phyloP scores from a whole-genome alignment of 257 asterid species.

The Ocimum tenuiflorum region DNA sequence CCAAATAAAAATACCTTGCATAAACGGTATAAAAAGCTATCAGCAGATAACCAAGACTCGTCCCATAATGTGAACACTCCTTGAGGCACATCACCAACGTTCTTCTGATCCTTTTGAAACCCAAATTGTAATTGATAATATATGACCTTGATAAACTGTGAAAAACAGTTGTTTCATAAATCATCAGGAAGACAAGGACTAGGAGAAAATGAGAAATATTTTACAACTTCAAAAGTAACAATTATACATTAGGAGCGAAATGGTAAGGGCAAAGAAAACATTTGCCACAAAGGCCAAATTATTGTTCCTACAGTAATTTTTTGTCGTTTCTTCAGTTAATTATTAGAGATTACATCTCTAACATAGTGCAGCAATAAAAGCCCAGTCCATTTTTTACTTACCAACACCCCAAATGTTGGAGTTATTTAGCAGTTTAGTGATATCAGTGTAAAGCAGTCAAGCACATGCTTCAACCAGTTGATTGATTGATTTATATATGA shows the following conservation, averaged over 20 bases:
- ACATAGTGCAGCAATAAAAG: not conserved
- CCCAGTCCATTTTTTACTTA: not conserved
- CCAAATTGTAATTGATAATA: conserved; percentile 74
- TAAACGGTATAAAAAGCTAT: conserved; percentile 73
- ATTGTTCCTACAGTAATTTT: not conserved
- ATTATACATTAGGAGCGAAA: not conserved
- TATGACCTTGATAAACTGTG: conserved; percentile 67
- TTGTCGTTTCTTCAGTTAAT: not conserved
- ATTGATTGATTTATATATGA: no score
- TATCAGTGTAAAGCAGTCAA: not conserved
- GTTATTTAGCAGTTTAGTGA: not conserved
- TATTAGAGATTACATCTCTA: not conserved
- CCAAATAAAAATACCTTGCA: conserved; percentile 54
- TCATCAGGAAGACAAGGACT: conserved; percentile 4
- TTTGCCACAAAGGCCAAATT: not conserved
- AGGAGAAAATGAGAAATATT: conserved; percentile 5
- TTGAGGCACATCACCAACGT: conserved; percentile 29
- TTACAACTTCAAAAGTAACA: not conserved
- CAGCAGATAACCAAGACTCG: conserved; percentile 83
- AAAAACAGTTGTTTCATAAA: conserved; percentile 17
- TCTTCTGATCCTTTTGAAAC: conserved; percentile 51
- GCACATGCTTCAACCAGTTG: not conserved
- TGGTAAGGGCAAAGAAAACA: not conserved
- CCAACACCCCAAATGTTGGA: not conserved
- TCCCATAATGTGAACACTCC: conserved; percentile 58